A percentile compares a stretch with the other conserved stretches of the same genome.
phyloP scores from a whole-genome alignment of 176 grass and related monocot species.

The Tillandsia fasciculata region DNA sequence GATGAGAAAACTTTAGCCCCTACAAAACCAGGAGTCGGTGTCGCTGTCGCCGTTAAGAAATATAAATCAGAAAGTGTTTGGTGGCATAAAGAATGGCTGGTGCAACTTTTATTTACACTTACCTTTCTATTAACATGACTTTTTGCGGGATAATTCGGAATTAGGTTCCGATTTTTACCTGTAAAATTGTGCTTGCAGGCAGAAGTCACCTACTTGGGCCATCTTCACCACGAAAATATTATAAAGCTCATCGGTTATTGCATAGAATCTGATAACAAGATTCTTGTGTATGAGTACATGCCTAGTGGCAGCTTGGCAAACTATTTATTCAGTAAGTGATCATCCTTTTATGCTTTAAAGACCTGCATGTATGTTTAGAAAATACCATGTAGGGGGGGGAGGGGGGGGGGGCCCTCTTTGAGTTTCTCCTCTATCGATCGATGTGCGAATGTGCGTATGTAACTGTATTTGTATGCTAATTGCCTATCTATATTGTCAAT shows the following conservation, averaged over 20 bases:
- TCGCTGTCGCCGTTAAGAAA: slow-evolving; percentile 23
- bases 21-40: slow-evolving; percentile 14
- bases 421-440: too few relatives aligned
- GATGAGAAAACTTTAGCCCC: slow-evolving; percentile 16
- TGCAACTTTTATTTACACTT: neutral
- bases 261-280: slow-evolving; percentile 4
- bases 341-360: neutral
- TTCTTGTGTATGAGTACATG: slow-evolving; percentile 30
- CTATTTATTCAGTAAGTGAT: slow-evolving; percentile 14
- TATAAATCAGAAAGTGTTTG: slow-evolving; percentile 17
- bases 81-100: slow-evolving; percentile 22
- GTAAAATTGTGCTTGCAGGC: neutral
- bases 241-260: slow-evolving; percentile 21
- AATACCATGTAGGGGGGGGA: too few relatives aligned
- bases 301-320: slow-evolving; percentile 26
- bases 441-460: too few relatives aligned
- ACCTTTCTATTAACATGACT: neutral
- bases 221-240: slow-evolving; percentile 22
- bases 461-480: neutral
- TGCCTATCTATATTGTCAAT: neutral
- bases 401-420: too few relatives aligned
- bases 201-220: slow-evolving; percentile 22
- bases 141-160: neutral
- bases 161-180: neutral
- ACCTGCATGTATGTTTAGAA: neutral